Evolutionary conservation across 495 filamentous ascomycete species (phyloP), one percentile per base, ranked within the genome.

Genomic region (Lindgomyces ingoldianus): DNA sequence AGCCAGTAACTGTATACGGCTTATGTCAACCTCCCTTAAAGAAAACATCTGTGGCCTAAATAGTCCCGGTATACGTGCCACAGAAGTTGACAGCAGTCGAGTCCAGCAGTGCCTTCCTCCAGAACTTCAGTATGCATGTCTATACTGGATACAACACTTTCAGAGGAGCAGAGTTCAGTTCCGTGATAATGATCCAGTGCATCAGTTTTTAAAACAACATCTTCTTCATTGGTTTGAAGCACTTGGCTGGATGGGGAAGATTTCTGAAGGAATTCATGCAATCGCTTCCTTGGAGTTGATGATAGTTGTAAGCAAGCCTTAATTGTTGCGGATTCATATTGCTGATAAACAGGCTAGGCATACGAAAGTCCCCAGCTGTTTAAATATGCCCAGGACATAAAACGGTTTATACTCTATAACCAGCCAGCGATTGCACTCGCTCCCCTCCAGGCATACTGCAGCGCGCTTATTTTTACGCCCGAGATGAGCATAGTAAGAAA

Each of bases 381-480:
- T 6, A 39, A 39, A 39, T 39, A 6, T 39, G 14, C 14, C 33
- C 33, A 14, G 6, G 33, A 39, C 14, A 14, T 14, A 6, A 39
- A 39, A 14, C 33, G 33, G 6, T 39, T 39, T 14, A 39, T 39
- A 6, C 33, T 39, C 33, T 6, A 39, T 14, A 6, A 6, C 14
- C 33, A 14, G 6, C 14, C 33, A 14, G 33, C 33, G 33, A 39
- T 39, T 39, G 33, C 6, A 14, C 6, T 39, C 6, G 33, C 33
- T 39, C 33, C 33, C 33, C 33, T 39, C 14, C 33, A 39, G 14
- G 6, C 14, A 6, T 39, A 39, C n/a, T 47, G 18, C n/a, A 8
- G 6, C n/a, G 70, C 73, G 16, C 72, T 78, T 19, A 14, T 74
- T 3, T 79, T 78, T 51, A 58, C 65, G 22, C 76, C 72, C 6